Conservation (phyloP, 768 basidiomycete genomes). For the Pulveroboletus ravenelii region DNA sequence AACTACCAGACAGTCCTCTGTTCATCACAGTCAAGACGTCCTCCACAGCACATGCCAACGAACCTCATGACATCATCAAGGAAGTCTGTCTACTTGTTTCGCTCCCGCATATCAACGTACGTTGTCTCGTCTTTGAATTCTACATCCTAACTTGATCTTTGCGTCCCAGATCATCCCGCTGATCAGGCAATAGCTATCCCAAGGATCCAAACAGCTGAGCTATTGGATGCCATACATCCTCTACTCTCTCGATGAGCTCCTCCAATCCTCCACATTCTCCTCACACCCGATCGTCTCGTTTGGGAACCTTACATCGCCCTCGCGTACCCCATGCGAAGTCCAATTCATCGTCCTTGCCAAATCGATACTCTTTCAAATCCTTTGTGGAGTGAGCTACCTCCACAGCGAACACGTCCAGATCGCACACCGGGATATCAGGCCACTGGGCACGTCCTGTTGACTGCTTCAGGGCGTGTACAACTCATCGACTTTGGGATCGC, state of each 20-base stretch:
- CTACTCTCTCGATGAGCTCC: slow-evolving; percentile 45
- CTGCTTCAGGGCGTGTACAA: slow-evolving; percentile 53
- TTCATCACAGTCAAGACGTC: slow-evolving; percentile 48
- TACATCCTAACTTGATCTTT: not conserved
- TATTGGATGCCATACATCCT: slow-evolving; percentile 70
- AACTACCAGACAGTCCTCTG: slow-evolving; percentile 5
- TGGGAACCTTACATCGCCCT: slow-evolving; percentile 1
- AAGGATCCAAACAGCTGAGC: slow-evolving; percentile 38
- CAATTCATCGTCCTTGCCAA: slow-evolving; percentile 49
- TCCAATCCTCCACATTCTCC: slow-evolving; percentile 33
- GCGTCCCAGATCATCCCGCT: slow-evolving; percentile 50
- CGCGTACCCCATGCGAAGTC: slow-evolving; percentile 7
- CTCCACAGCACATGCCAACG: slow-evolving; percentile 41
- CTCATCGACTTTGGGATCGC: slow-evolving; percentile 87
- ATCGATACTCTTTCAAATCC: slow-evolving; percentile 63
- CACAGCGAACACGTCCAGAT: slow-evolving; percentile 49
- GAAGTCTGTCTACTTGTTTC: slow-evolving; percentile 49
- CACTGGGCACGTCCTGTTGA: slow-evolving; percentile 73
- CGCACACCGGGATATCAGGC: slow-evolving; percentile 87
- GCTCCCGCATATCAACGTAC: slow-evolving; percentile 51
- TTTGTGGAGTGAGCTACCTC: slow-evolving; percentile 63
- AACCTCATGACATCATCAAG: slow-evolving; percentile 69
- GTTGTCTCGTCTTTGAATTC: slow-evolving; percentile 11
- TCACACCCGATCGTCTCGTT: slow-evolving; percentile 18
- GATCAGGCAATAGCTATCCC: slow-evolving; percentile 41